Evolutionary conservation across 129 eudicot species (phyloP).

Genomic region (Flaveria robusta): DNA sequence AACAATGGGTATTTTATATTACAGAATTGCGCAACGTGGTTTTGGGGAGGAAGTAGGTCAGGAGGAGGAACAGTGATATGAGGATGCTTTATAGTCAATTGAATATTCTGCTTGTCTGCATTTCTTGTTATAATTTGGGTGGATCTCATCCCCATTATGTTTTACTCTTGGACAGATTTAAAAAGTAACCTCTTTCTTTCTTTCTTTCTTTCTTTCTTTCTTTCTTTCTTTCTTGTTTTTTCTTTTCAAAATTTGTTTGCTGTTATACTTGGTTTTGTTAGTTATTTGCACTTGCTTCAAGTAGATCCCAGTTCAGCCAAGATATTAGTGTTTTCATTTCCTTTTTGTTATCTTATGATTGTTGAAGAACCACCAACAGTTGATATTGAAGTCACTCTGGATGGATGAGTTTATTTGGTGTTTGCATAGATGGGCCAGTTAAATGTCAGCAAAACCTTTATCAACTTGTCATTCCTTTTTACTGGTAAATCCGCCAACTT

Average conservation of each 20-base stretch:
- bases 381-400: no score
- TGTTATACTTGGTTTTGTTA: conserved; percentile 24
- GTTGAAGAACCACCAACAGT: not conserved
- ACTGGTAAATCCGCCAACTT: no score
- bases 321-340: not conserved
- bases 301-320: not conserved
- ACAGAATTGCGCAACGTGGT: conserved; percentile 91
- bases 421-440: not conserved
- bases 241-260: not conserved
- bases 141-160: conserved; percentile 16
- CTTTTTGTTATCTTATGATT: not conserved
- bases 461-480: no score
- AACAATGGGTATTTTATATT: conserved; percentile 94
- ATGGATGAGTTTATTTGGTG: not conserved
- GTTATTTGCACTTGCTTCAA: conserved; percentile 6
- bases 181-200: not conserved
- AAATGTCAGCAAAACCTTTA: not conserved
- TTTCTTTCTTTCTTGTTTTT: no score
- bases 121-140: conserved; percentile 16
- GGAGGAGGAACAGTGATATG: conserved; percentile 50
- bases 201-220: no score
- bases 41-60: conserved; percentile 45
- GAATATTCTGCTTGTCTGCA: conserved; percentile 7
- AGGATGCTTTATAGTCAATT: not conserved
- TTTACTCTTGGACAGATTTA: not conserved